Base-by-base conservation (phyloP, 306 rosid genomes). In the Quercus wislizeni region DNA sequence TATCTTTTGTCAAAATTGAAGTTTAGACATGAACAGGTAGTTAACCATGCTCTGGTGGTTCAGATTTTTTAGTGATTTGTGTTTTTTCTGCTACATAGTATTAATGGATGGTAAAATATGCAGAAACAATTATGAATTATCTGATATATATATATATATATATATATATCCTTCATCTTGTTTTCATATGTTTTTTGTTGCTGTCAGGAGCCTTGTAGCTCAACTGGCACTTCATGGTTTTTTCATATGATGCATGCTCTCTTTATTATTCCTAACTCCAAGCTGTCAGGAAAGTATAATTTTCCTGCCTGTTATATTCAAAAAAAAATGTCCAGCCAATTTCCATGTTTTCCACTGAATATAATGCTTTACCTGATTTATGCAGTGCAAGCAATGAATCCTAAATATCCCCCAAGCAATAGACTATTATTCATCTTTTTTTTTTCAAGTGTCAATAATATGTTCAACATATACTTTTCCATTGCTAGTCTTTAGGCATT, bases 11-110 rank as follows among this genome's bases (percentile, higher is more conserved):
- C 85, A 13, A 87, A 83, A 79, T 83, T 90, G 74, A 88, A 91
- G 81, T 84, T 93, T 81, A 85, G 87, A 85, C 83, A 82, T 82
- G 92, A 92, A 75, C 93, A 86, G 97, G 99, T 95, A 86, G 96
- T 94, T 95, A 79, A 80, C 78, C 69, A 23, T 63, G 55, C 75
- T 82, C 28, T 74, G 18, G 21, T 79, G 71, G 64, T 75, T 79
- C 70, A 55, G 63, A 73, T 80, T 69, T 74, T 76, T 55, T 28
- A 33, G 65, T 54, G 9, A 41, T 41, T 28, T 46, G 9, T 70
- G 31, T 25, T 10, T 64, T 70, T 79, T 79, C 18, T 76, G 8
- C 20, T 61, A n/a, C 51, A 35, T 31, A 19, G 20, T 67, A 10
- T 19, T 35, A 67, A 35, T 35, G 5, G 9, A 19, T 33, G 25